Evolutionary conservation across 805 yeast genomes (phyloP).

Genomic region (Cyberlindnera suaveolens): DNA sequence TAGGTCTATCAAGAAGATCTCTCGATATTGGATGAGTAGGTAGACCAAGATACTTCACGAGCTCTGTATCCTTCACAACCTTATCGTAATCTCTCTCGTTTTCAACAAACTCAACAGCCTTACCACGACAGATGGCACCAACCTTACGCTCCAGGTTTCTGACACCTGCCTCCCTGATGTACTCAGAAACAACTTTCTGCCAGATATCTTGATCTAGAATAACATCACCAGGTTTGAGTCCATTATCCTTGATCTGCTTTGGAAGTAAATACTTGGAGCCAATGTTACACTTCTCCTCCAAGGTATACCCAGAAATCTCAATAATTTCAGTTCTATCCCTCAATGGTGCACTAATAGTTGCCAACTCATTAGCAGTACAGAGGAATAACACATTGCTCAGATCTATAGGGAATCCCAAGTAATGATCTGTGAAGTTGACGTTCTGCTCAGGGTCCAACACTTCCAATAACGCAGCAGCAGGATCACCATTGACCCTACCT

Average conservation of each 20-base stretch:
- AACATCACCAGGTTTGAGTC: constrained; percentile 43
- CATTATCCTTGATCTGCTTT: constrained; percentile 65
- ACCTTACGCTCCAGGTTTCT: constrained; percentile 70
- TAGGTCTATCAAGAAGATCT: constrained; percentile 38
- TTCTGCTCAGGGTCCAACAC: constrained; percentile 91
- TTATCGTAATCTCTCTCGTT: constrained; percentile 9
- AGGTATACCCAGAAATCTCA: constrained; percentile 72
- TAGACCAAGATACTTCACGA: constrained; percentile 65
- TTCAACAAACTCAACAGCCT: constrained; percentile 60
- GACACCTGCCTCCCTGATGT: constrained; percentile 85
- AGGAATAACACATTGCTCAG: constrained; percentile 74
- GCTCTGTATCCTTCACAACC: constrained; percentile 43
- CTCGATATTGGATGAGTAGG: constrained; percentile 42
- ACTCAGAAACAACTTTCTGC: constrained; percentile 55
- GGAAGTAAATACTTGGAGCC: constrained; percentile 67
- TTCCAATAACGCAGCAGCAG: constrained; percentile 83
- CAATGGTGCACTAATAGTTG: constrained; percentile 67
- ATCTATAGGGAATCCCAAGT: constrained; percentile 80
- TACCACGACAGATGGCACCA: constrained; percentile 72
- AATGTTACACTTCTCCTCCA: constrained; percentile 68
- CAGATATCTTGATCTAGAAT: constrained; percentile 47
- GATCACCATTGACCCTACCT: constrained; percentile 66
- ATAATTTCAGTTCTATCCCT: constrained; percentile 82
- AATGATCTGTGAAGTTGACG: constrained; percentile 69
- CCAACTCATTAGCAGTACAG: constrained; percentile 79